Percentiles rank a stretch among this genome's conserved stretches.
Conservation (phyloP, 2,329 filamentous ascomycete species). For the Aspergillus arachidicola region DNA sequence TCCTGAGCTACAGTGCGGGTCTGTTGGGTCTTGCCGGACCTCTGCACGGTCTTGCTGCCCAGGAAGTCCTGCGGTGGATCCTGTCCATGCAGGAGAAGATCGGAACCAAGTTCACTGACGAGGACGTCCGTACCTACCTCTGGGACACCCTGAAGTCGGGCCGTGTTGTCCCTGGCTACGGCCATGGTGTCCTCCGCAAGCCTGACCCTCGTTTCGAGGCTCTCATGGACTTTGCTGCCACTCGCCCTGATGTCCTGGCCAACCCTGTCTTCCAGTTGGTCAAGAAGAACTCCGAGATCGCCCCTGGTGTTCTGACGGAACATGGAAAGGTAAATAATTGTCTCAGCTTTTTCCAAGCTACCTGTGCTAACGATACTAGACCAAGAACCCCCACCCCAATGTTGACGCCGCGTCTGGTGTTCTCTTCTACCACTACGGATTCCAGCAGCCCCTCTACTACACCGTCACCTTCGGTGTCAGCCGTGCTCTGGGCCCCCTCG, state of each 20-base stretch:
- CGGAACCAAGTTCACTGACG: slow-evolving; percentile 73
- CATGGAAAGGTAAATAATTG: slow-evolving; percentile 72
- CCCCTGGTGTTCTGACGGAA: slow-evolving; percentile 84
- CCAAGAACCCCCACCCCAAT: slow-evolving; percentile 96
- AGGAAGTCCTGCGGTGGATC: slow-evolving; percentile 97
- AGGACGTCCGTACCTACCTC: slow-evolving; percentile 85
- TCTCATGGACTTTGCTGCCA: slow-evolving; percentile 89
- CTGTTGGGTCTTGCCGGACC: slow-evolving; percentile 95
- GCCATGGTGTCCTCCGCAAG: slow-evolving; percentile 93
- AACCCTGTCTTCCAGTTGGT: slow-evolving; percentile 95
- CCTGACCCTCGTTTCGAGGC: slow-evolving; percentile 96
- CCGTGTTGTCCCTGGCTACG: slow-evolving; percentile 91
- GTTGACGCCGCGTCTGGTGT: slow-evolving; percentile 93
- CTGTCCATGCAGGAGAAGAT: slow-evolving; percentile 92
- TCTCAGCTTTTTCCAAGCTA: slow-evolving; percentile 1
- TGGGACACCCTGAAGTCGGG: slow-evolving; percentile 93
- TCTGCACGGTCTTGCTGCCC: slow-evolving; percentile 87
- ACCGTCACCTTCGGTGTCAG: slow-evolving; percentile 69
- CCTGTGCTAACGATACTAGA: slow-evolving; percentile 49
- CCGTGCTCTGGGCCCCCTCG: slow-evolving; percentile 78
- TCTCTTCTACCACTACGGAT: slow-evolving; percentile 96
- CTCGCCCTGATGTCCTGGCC: slow-evolving; percentile 78
- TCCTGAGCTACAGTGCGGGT: slow-evolving; percentile 93
- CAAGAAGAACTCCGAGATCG: slow-evolving; percentile 88
- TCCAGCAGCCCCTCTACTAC: slow-evolving; percentile 97